Conservation (phyloP, 202 grass and related monocot genomes). For the Hordeum pubiflorum region DNA sequence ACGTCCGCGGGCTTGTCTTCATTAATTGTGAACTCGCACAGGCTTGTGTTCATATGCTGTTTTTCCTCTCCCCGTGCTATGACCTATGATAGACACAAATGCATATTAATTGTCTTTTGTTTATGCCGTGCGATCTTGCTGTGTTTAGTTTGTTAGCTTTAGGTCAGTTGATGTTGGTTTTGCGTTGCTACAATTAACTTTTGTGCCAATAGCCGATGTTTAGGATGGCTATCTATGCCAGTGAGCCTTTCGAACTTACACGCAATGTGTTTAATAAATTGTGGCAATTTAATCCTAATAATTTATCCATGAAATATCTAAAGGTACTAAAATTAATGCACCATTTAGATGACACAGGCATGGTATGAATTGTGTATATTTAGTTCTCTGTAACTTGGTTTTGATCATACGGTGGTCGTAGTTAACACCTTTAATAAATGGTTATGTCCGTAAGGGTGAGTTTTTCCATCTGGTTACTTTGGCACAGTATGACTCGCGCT, state of each 20-base stretch:
- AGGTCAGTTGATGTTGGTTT: background rate
- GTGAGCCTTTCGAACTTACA: background rate
- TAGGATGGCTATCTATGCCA: background rate
- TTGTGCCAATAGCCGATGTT: conserved; percentile 1
- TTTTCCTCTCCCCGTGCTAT: background rate
- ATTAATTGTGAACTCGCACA: too few relatives aligned
- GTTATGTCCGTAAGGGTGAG: background rate
- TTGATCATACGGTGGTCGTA: background rate
- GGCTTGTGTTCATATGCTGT: background rate
- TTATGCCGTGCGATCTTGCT: background rate
- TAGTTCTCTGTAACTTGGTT: background rate
- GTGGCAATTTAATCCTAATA: background rate
- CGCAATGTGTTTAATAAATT: background rate
- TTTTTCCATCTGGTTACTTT: background rate
- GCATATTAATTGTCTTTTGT: background rate
- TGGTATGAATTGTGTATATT: background rate
- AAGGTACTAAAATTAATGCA: background rate
- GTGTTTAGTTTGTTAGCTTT: background rate
- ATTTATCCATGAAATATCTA: background rate
- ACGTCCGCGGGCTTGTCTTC: too few relatives aligned
- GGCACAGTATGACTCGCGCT: background rate
- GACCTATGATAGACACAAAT: background rate
- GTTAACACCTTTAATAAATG: background rate
- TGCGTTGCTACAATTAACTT: background rate
- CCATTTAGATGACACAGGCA: background rate